Evolutionary conservation across 306 rosid species (phyloP).

Genomic region (Acacia crassicarpa): DNA sequence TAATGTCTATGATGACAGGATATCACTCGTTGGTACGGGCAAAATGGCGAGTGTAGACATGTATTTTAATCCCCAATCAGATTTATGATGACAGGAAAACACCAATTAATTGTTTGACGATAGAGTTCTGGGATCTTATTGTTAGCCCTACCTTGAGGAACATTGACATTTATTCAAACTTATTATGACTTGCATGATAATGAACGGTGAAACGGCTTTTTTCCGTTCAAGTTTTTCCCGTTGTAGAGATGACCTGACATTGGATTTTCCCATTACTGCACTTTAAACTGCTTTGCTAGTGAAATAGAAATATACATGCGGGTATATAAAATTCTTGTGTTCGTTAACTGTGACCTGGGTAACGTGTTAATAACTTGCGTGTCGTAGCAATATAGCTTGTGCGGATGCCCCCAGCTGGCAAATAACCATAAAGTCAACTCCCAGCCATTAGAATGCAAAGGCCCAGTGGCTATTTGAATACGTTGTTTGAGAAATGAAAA

Average conservation of each 20-base stretch:
- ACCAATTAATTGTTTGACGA: constrained; percentile 26
- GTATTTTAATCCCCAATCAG: constrained; percentile 48
- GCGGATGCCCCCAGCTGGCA: not conserved
- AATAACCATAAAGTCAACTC: not conserved
- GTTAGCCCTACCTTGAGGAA: not conserved
- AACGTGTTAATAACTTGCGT: not conserved
- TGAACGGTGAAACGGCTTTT: not conserved
- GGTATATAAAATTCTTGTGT: not conserved
- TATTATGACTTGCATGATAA: constrained; percentile 6
- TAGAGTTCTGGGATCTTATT: constrained; percentile 5
- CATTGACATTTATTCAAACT: constrained; percentile 1
- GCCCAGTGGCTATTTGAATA: not conserved
- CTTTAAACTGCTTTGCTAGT: not conserved
- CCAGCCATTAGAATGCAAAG: not conserved
- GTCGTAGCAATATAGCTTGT: not conserved
- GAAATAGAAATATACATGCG: not conserved
- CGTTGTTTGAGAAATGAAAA: not conserved
- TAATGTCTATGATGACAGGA: constrained; percentile 65
- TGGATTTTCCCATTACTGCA: constrained; percentile 20
- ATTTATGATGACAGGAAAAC: constrained; percentile 28
- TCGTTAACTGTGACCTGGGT: not conserved
- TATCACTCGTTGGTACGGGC: constrained; percentile 65
- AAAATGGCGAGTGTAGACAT: constrained; percentile 65
- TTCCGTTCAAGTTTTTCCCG: not conserved
- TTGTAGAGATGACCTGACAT: not conserved